Evolutionary conservation across 2,329 filamentous ascomycete species (phyloP), one percentile per base, ranked within the genome.

Genomic region (Hymenoscyphus fraxineus): DNA sequence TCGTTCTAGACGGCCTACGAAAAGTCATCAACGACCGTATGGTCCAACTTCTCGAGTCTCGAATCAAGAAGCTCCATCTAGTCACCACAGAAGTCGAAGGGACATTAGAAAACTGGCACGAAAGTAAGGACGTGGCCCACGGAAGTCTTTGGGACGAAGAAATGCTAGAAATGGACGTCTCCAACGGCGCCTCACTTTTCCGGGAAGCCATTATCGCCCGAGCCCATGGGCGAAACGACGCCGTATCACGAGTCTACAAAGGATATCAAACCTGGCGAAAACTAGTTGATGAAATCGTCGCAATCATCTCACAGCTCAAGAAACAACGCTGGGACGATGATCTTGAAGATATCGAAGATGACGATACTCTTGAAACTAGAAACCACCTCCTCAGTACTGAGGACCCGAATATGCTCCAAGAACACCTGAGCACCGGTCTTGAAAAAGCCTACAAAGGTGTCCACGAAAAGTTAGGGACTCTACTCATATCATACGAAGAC

Each of bases 241-340:
- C 85, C 12, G 84, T 94, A 0, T 85, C 85, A 41, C 80, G 79
- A 61, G 85, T 88, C 0, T 80, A 88, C 1, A 79, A 83, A 13
- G 80, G 83, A 57, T 95, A 95, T 73, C 82, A 86, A 64, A 82
- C 82, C 1, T 97, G 93, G 93, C 84, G 87, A 57, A 80, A 81
- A n/a, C 84, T 88, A 5, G 85, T 96, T n/a, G 84, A 88, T 65
- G 85, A 88, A 61, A 84, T 90, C 15, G 83, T 82, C 55, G 79
- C 80, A 19, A 81, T 88, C 3, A 83, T 93, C 7, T 85, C 87
- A 51, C 81, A 85, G 64, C 83, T 95, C 70, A 85, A 81, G 66
- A 83, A 84, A 58, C 86, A 88, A 68, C 84, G 86, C 63, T 93
- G 91, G 90, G 89, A 93, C 67, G 88, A 91, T 63, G 89, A 91